phyloP scores from a whole-genome alignment of 2,329 filamentous ascomycete species.

The Hypomyces perniciosus region DNA sequence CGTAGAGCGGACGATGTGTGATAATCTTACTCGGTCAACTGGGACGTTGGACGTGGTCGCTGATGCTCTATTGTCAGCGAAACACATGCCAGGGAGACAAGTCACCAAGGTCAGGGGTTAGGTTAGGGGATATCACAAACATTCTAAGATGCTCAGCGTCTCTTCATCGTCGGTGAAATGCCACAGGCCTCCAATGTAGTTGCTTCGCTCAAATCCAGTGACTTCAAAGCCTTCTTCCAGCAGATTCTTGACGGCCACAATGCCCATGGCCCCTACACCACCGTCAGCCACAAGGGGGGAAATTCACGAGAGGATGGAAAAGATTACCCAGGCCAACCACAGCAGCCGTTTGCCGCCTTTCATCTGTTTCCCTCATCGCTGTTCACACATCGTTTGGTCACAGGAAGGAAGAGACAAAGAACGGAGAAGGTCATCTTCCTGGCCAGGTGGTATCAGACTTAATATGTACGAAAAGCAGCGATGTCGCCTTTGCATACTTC shows the following conservation, averaged over 20 bases:
- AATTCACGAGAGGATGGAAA: too few relatives aligned
- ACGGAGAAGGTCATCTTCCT: neutral
- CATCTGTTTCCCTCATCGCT: neutral
- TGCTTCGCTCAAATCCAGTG: slow-evolving; percentile 36
- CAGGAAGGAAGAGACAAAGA: neutral
- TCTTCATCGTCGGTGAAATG: slow-evolving; percentile 30
- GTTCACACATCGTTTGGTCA: too few relatives aligned
- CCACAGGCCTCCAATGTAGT: slow-evolving; percentile 39
- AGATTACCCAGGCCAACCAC: slow-evolving; percentile 24
- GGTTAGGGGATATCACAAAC: slow-evolving; percentile 14
- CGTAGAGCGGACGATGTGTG: neutral
- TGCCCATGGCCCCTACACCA: slow-evolving; percentile 28
- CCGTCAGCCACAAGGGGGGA: neutral
- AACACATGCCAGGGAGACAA: neutral
- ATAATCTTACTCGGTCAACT: slow-evolving; percentile 15
- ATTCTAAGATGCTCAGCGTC: slow-evolving; percentile 29
- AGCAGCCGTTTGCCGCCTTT: slow-evolving; percentile 15
- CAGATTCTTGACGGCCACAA: slow-evolving; percentile 37
- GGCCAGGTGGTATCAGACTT: too few relatives aligned
- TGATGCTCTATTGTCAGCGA: neutral
- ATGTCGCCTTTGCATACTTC: too few relatives aligned
- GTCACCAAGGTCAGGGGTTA: neutral
- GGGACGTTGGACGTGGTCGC: slow-evolving; percentile 24
- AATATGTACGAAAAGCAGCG: too few relatives aligned
- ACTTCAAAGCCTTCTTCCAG: slow-evolving; percentile 39